These are phyloP conservation scores for Furcasterigmium furcatum DNA, from an alignment of 2,329 filamentous ascomycete species.

Conservation along the genomic window DNA sequence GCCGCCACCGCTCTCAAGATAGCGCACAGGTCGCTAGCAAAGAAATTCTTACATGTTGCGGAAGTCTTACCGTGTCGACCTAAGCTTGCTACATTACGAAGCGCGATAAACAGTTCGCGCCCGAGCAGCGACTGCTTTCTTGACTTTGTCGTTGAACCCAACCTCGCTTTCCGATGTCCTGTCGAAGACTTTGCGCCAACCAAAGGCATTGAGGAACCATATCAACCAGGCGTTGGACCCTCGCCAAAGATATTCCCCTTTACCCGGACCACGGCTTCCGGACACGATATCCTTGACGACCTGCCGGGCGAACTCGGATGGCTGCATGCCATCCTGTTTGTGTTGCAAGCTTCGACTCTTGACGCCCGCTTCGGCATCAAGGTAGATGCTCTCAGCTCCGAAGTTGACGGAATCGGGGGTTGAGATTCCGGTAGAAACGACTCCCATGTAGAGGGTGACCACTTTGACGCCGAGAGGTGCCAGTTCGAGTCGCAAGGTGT, in stretches of 20 bases:
- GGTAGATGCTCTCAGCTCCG: constrained; percentile 4
- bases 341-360: not conserved
- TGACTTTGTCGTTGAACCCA: not conserved
- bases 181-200: constrained; percentile 25
- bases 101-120: too few relatives aligned
- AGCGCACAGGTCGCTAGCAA: too few relatives aligned
- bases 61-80: too few relatives aligned
- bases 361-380: constrained; percentile 2
- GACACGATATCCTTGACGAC: constrained; percentile 1
- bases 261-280: not conserved
- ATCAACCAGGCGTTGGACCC: constrained; percentile 7
- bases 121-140: not conserved
- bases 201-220: constrained; percentile 26
- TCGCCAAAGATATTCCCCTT: constrained; percentile 4
- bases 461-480: constrained; percentile 32
- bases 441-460: constrained; percentile 26
- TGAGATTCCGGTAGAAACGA: constrained; percentile 3
- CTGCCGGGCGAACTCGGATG: constrained; percentile 1
- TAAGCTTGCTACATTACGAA: too few relatives aligned
- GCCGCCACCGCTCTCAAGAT: too few relatives aligned
- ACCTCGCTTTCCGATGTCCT: not conserved
- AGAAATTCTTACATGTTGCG: too few relatives aligned
- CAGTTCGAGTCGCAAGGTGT: constrained; percentile 29
- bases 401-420: constrained; percentile 1
- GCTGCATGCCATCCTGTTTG: not conserved